These are phyloP conservation scores for Microbotryum violaceum DNA, from an alignment of 1,284 basidiomycete genomes.

Conservation along the genomic window DNA sequence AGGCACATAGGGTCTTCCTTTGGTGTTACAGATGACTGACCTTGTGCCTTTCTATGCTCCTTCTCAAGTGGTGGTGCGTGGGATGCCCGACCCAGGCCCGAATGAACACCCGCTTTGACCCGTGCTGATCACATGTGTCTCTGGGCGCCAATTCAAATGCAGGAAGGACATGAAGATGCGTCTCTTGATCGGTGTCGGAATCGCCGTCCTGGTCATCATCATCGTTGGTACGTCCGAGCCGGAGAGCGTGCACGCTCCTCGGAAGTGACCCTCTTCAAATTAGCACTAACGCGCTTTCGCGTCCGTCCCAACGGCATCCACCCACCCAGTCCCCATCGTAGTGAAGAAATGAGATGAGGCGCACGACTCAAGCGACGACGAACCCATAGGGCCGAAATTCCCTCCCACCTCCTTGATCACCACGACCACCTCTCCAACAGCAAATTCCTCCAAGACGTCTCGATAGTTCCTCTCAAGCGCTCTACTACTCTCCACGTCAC, in stretches of 20 bases:
- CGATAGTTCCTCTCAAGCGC: not conserved
- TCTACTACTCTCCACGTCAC: no score
- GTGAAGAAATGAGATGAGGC: constrained; percentile 36
- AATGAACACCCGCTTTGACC: no score
- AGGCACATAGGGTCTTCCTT: constrained; percentile 13
- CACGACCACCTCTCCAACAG: not conserved
- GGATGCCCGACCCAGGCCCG: not conserved
- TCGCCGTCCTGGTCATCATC: constrained; percentile 81
- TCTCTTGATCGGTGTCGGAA: constrained; percentile 77
- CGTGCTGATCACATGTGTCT: not conserved
- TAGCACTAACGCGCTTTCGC: not conserved
- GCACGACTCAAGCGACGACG: constrained; percentile 31
- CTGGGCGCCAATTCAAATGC: constrained; percentile 7
- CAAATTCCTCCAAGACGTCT: not conserved
- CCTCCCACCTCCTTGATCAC: constrained; percentile 1
- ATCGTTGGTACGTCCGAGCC: constrained; percentile 54
- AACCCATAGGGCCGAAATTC: constrained; percentile 17
- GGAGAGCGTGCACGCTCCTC: not conserved
- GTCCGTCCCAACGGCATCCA: not conserved
- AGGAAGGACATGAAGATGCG: constrained; percentile 99
- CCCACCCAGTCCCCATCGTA: constrained; percentile 33
- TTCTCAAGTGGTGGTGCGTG: constrained; percentile 25
- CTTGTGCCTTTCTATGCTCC: not conserved
- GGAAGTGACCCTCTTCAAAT: no score
- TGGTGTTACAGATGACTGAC: not conserved